A percentile compares a stretch with the other conserved stretches of the same genome.
phyloP scores from a whole-genome alignment of 805 yeast genomes.

The Saccharomycopsis fermentans region DNA sequence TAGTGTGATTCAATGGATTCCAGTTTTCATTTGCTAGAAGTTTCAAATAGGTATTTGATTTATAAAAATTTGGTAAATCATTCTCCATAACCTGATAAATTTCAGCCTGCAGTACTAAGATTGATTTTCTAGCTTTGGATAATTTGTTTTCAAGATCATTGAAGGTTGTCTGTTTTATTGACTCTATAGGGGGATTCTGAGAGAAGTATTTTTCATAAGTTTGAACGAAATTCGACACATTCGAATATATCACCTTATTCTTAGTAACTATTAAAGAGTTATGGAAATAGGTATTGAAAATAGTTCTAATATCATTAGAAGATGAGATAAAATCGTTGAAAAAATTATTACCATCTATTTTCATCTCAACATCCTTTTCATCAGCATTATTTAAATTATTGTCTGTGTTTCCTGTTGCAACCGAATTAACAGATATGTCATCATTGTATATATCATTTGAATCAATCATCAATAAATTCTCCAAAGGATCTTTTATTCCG shows the following conservation, averaged over 20 bases:
- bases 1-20: not conserved
- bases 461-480: constrained; percentile 26
- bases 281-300: constrained; percentile 15
- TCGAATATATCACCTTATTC: constrained; percentile 16
- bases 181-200: not conserved
- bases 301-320: constrained; percentile 16
- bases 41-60: constrained; percentile 45
- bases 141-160: constrained; percentile 27
- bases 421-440: constrained; percentile 3
- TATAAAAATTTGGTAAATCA: constrained; percentile 51
- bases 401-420: constrained; percentile 1
- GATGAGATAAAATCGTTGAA: not conserved
- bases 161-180: not conserved
- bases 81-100: constrained; percentile 40
- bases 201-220: constrained; percentile 5
- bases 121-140: constrained; percentile 43
- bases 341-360: constrained; percentile 1
- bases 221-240: constrained; percentile 15
- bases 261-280: constrained; percentile 15
- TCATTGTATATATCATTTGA: constrained; percentile 18
- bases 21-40: constrained; percentile 30
- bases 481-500: constrained; percentile 62
- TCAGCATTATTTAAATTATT: constrained; percentile 13
- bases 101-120: constrained; percentile 49
- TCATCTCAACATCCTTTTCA: constrained; percentile 9